Evolutionary conservation across 202 grass and related monocot species (phyloP), one percentile per base, ranked within the genome.

Genomic region (Eragrostis tef): DNA sequence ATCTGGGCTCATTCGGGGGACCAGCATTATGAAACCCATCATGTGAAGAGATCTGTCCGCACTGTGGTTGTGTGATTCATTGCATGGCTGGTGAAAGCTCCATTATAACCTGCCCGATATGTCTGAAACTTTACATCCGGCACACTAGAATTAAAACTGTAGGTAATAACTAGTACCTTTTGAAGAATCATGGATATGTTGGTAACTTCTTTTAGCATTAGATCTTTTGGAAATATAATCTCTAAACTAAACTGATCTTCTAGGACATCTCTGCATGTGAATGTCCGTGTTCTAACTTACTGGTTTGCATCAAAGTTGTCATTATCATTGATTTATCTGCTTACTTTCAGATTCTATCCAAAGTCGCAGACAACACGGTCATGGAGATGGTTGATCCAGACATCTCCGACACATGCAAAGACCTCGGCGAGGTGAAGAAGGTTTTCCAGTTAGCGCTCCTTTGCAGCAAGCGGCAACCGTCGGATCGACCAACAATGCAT

Each of bases 401-500:
- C 67, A 91, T 93, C 25, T 15, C 84, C 1, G 79, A 86, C 59
- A 91, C 95, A 5, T 94, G 92, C 82, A 93, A 81, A 50, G 92
- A 98, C 69, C 88, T 98, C 0, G 79, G 82, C 1, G 95, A 98
- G 69, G 92, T 94, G 1, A 98, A 94, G 81, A 89, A 86, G 64
- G 70, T 94, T 12, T 98, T 98, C 63, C 95, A 98, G 66, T 67
- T 98, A 78, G 92, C 95, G 1, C 83, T 98, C 65, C 88, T 98
- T 68, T 94, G 92, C 87, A 91, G 82, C 50, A 94, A 98, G 78
- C 64, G 88, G 64, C 95, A 98, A 14, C 90, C 92, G 0, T 85
- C 87, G 0, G 92, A 98, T 36, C 92, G 95, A 13, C 92, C 95
- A 11, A 93, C 95, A 6, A 98, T 98, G 95, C 95, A 98, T 39